A percentile compares a stretch with the other conserved stretches of the same genome.
phyloP scores from a whole-genome alignment of 768 basidiomycete species.

The Dictyophora rubrovolvata region DNA sequence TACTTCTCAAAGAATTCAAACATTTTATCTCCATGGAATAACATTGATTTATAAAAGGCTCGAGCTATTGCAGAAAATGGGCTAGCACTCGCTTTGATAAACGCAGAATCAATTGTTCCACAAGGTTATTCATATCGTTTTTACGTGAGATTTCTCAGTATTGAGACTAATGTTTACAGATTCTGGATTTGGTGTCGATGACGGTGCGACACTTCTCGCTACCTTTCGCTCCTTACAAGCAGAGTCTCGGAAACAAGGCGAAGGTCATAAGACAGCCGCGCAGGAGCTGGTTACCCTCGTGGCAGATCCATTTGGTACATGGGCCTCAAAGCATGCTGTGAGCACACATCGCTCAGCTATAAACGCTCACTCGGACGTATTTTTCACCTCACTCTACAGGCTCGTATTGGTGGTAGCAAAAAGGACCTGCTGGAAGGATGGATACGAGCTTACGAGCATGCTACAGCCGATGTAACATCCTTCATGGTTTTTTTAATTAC shows the following conservation, averaged over 20 bases:
- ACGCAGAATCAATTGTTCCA: slow-evolving; percentile 38
- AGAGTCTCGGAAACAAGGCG: slow-evolving; percentile 64
- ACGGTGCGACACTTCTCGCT: slow-evolving; percentile 73
- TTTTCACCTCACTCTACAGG: slow-evolving; percentile 27
- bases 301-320: slow-evolving; percentile 68
- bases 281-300: slow-evolving; percentile 69
- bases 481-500: neutral
- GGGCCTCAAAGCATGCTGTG: slow-evolving; percentile 71
- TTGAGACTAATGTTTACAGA: slow-evolving; percentile 23
- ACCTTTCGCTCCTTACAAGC: slow-evolving; percentile 72
- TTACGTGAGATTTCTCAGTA: slow-evolving; percentile 12
- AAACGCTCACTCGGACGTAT: neutral
- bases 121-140: slow-evolving; percentile 29
- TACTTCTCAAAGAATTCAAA: slow-evolving; percentile 14
- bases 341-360: slow-evolving; percentile 3
- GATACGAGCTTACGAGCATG: slow-evolving; percentile 61
- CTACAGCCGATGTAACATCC: slow-evolving; percentile 44
- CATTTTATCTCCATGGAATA: neutral
- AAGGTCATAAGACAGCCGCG: slow-evolving; percentile 59
- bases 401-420: slow-evolving; percentile 51
- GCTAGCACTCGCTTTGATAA: slow-evolving; percentile 48
- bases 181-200: slow-evolving; percentile 66
- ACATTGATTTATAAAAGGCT: slow-evolving; percentile 34
- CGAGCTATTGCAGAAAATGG: slow-evolving; percentile 62
- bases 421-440: slow-evolving; percentile 52